Base-by-base conservation (phyloP, 2,329 filamentous ascomycete species). In the Neofusicoccum laricinum region DNA sequence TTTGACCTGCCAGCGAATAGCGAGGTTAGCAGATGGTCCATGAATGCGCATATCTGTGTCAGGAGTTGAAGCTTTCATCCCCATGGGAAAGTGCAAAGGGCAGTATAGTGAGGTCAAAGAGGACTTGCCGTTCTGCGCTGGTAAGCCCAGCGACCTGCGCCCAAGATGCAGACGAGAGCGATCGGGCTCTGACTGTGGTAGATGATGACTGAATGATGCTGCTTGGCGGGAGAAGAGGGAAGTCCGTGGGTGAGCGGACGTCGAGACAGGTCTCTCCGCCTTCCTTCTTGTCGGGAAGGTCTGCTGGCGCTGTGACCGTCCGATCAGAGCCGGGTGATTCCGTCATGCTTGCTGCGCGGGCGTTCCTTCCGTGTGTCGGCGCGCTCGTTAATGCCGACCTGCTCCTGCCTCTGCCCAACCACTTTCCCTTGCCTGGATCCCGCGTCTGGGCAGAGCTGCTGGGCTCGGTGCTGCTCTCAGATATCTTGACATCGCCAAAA, bases 81-180 rank as follows among this genome's bases (percentile, higher is more conserved):
- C 5, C 4, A 6, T 30, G 25, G 25, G 7, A 6, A 30, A 6
- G 1, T 30, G 25, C 25, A 30, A 6, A 1, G 25, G 25, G 25
- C 25, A 30, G 41, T 21, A 34, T 8, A 4, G 8, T 6, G 17
- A 11, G n/a, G 4, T 0, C 30, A 49, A 11, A 4, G 5, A 36
- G 21, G n/a, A 15, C 63, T 45, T 50, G 61, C 63, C 41, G 21
- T 19, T 36, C 19, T 21, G 46, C 46, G 36, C 53, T 61, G 38
- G 55, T 30, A 36, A 50, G 55, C 10, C 63, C 38, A 36, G 46
- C 63, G 55, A 64, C 46, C n/a, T 64, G 63, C 19, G 63, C 55
- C 63, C 63, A 64, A 25, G 63, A 61, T 19, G 53, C n/a, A 17
- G 45, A 12, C 10, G 34, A 36, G 14, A 15, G 19, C 17, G 53